Evolutionary conservation across 768 basidiomycete species (phyloP), one percentile per base, ranked within the genome.

Genomic region (Calvatia gigantea): DNA sequence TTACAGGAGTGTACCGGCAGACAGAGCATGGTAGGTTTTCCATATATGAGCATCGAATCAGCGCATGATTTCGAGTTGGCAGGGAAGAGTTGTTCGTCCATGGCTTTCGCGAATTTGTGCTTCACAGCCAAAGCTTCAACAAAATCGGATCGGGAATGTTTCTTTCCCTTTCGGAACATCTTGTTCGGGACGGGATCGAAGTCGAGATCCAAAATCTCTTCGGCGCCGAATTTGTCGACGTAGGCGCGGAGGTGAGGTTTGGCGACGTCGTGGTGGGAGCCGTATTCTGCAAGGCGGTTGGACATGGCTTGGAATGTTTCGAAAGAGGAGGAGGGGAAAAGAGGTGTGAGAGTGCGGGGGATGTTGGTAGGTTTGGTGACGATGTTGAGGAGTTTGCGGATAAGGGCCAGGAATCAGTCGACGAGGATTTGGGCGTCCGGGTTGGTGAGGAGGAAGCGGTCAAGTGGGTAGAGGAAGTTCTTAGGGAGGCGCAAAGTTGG

Each of bases 281-380:
- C 68, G 54, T 72, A 73, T 58, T 73, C 71, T 2, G 68, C 68
- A 6, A 73, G 68, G 12, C 61, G 64, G 55, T 70, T 72, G 25
- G 72, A 72, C 1, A 60, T 49, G 4, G 57, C 33, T 38, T 69
- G 70, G 59, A 73, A 69, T 37, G 59, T 56, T 4, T 60, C 29
- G 45, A 73, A 71, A 54, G 60, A 63, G 15, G 59, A 53, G 29
- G 68, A 64, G 35, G 71, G 70, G 46, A 73, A 58, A 54, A 65
- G 64, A 0, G 69, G 63, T 8, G 62, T 57, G n/a, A 74, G 62
- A 0, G 61, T 58, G 6, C 64, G 51, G 27, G 70, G 68, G 51
- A 72, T 65, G 46, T 73, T 67, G 47, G 70, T 58, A 11, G 57
- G 61, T 1, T 64, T 52, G 7, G 61, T 60, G 47, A 61, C 51